Evolutionary conservation across 139 green algal genomes (phyloP), one percentile per base, ranked within the genome.

Genomic region (Coelastrella sp.): DNA sequence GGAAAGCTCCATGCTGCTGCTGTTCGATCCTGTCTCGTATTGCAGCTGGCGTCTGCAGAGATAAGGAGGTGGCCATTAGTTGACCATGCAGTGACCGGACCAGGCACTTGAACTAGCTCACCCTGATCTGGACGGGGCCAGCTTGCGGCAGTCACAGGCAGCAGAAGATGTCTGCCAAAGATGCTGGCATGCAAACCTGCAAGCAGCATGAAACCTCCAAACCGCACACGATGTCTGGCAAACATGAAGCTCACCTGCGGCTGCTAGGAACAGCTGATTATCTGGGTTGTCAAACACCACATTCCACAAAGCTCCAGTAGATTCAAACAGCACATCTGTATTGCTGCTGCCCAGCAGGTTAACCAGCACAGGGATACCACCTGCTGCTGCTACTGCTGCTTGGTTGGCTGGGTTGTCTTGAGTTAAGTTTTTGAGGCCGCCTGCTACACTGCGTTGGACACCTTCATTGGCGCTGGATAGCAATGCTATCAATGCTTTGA

Each of bases 361-460:
- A 11, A 56, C 77, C 19, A 81, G 54, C 5, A 19, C 23, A 14
- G 13, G 22, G 13, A 60, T 56, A 61, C 54, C 75, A 5, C 54
- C 75, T 81, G 22, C 23, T 81, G 75, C 75, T 3, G 75, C 75
- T n/a, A 56, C 75, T 61, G 75, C 75, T 19, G 61, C 11, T 13
- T 71, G 61, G 61, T 71, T 71, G 10, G 8, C 10, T 10, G 61
- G 61, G 61, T 13, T 71, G 11, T 83, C 77, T 13, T 57, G 7
- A 13, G 77, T 64, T 20, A 56, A 60, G 77, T 83, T 83, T 32
- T 83, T 83, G 5, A 83, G 11, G 5, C 32, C 77, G 17, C 77
- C 77, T 23, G 77, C 77, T 83, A 32, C 77, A 13, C 77, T 83
- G 77, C 77, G 77, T 57, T 65, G 77, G 32, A 83, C 77, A n/a